A percentile compares a stretch with the other conserved stretches of the same genome.
Conservation (phyloP, 352 stramenopile species). For the Phytopythium cucurbitacearum region DNA sequence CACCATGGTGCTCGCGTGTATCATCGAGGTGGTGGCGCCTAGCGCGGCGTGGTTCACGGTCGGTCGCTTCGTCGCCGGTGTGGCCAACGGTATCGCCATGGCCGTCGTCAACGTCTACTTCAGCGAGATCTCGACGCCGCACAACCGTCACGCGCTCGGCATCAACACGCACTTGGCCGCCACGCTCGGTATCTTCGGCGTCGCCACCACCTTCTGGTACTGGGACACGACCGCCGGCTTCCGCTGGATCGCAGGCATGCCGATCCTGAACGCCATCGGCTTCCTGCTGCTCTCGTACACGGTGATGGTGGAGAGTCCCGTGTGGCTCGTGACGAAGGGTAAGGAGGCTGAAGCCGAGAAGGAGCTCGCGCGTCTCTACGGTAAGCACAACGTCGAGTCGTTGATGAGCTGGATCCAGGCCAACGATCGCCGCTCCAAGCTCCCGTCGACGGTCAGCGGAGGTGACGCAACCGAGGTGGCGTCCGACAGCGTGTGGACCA, state of each 20-base stretch:
- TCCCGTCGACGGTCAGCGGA: constrained; percentile 15
- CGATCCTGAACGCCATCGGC: constrained; percentile 18
- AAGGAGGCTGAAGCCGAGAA: constrained; percentile 18
- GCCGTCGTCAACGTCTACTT: constrained; percentile 34
- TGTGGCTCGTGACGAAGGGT: constrained; percentile 36
- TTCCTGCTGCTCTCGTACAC: constrained; percentile 25
- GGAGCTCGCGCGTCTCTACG: constrained; percentile 22
- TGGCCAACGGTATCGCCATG: constrained; percentile 33
- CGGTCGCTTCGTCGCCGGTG: constrained; percentile 35
- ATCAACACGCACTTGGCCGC: constrained; percentile 37
- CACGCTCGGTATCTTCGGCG: constrained; percentile 36
- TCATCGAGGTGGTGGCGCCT: constrained; percentile 25
- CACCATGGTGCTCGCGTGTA: constrained; percentile 29
- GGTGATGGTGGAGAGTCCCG: constrained; percentile 40
- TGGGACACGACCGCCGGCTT: constrained; percentile 34
- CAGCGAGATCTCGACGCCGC: constrained; percentile 40
- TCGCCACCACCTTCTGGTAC: constrained; percentile 46
- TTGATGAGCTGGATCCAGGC: constrained; percentile 28
- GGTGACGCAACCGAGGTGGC: constrained; percentile 2
- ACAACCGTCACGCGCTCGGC: constrained; percentile 29
- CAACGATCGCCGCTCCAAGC: constrained; percentile 15
- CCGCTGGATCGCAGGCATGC: constrained; percentile 45
- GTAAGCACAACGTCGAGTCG: constrained; percentile 23
- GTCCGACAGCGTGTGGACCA: constrained; percentile 12
- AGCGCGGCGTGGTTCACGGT: constrained; percentile 20